These are phyloP conservation scores for Plenodomus lindquistii DNA, from an alignment of 2,329 filamentous ascomycete genomes.

Conservation along the genomic window DNA sequence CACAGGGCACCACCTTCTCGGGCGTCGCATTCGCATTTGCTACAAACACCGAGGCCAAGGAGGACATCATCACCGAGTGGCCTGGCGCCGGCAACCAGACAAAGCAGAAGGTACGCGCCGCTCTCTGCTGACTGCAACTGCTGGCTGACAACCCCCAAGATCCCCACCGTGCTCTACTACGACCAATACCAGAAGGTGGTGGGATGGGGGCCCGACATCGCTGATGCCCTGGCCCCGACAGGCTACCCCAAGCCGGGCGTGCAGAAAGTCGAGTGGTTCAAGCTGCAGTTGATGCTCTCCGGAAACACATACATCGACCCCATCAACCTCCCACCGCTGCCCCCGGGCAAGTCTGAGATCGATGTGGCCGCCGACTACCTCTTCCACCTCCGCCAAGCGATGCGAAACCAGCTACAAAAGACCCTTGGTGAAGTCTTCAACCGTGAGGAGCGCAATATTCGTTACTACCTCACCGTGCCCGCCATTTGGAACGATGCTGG, in stretches of 20 bases:
- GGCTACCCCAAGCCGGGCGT: slow-evolving; percentile 97
- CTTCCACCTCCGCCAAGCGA: slow-evolving; percentile 95
- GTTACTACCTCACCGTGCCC: slow-evolving; percentile 97
- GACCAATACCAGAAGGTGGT: slow-evolving; percentile 99
- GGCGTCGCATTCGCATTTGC: slow-evolving; percentile 92
- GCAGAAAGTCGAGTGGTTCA: slow-evolving; percentile 99
- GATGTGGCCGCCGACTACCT: slow-evolving; percentile 99
- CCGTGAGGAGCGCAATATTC: slow-evolving; percentile 95
- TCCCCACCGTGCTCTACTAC: slow-evolving; percentile 98
- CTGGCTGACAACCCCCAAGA: slow-evolving; percentile 58
- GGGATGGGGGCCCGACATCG: slow-evolving; percentile 98
- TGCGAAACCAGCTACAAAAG: slow-evolving; percentile 94
- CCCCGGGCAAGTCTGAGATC: slow-evolving; percentile 97
- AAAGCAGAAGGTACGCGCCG: slow-evolving; percentile 82
- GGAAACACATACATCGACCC: slow-evolving; percentile 99
- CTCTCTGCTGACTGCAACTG: background rate
- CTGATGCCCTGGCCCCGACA: slow-evolving; percentile 92
- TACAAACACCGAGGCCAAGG: slow-evolving; percentile 95
- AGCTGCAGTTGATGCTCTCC: slow-evolving; percentile 96
- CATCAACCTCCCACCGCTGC: slow-evolving; percentile 96
- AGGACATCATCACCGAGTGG: slow-evolving; percentile 99
- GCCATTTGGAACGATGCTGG: slow-evolving; percentile 99
- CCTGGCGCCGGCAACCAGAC: slow-evolving; percentile 96
- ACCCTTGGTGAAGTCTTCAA: slow-evolving; percentile 97
- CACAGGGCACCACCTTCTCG: slow-evolving; percentile 92